These are phyloP conservation scores for Leccinum solheimii DNA, from an alignment of 1,284 basidiomycete genomes.

Conservation along the genomic window DNA sequence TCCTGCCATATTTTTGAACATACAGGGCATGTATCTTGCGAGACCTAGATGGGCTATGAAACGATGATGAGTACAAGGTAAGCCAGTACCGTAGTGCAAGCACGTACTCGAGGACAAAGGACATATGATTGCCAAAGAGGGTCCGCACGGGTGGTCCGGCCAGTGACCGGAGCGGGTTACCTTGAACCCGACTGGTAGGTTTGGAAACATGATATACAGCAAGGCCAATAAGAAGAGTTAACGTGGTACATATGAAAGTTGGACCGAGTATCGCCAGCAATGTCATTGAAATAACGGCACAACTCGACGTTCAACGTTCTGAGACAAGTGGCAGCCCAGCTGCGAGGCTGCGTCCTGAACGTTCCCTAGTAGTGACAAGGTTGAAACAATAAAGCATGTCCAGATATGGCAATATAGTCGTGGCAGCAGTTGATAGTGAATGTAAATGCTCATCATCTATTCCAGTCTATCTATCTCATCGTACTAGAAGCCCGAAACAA, in stretches of 20 bases:
- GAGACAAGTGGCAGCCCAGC: not conserved
- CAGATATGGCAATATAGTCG: slow-evolving; percentile 2
- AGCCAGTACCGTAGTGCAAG: not conserved
- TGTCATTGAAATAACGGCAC: not conserved
- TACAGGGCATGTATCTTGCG: slow-evolving; percentile 52
- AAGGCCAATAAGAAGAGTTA: slow-evolving; percentile 26
- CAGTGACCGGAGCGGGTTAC: slow-evolving; percentile 54
- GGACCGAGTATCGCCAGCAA: slow-evolving; percentile 9
- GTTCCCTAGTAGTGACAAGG: not conserved
- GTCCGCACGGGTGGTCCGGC: slow-evolving; percentile 56
- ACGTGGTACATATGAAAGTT: slow-evolving; percentile 27
- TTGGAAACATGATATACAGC: slow-evolving; percentile 38
- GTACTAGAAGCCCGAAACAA: slow-evolving; percentile 28
- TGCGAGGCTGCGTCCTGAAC: not conserved
- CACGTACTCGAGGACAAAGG: slow-evolving; percentile 56
- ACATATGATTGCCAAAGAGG: slow-evolving; percentile 55
- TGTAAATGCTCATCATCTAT: not conserved
- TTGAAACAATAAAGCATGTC: slow-evolving; percentile 5
- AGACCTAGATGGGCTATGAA: slow-evolving; percentile 55
- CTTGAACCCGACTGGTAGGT: slow-evolving; percentile 33
- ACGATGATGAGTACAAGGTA: slow-evolving; percentile 1
- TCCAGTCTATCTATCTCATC: not conserved
- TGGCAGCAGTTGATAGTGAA: not conserved
- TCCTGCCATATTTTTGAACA: slow-evolving; percentile 54
- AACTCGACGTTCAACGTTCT: not conserved